Conservation (phyloP, 176 grass and related monocot genomes). For the Cymbopogon citratus region DNA sequence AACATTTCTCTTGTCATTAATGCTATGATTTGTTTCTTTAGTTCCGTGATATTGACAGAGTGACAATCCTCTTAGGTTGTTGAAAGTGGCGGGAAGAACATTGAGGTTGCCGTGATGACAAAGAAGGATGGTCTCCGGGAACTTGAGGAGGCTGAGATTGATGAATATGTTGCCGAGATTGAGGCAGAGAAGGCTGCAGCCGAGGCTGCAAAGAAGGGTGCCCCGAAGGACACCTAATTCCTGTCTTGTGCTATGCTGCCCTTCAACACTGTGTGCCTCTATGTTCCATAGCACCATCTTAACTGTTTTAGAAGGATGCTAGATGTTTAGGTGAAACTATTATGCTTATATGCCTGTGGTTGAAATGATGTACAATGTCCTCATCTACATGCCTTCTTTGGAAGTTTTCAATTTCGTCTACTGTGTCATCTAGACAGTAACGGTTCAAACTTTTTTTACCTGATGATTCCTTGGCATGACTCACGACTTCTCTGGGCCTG, state of each 20-base stretch:
- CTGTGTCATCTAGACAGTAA: not conserved
- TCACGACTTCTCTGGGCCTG: not conserved
- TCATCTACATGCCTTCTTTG: not conserved
- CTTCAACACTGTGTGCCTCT: not conserved
- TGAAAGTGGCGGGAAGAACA: conserved; percentile 79
- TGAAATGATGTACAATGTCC: not conserved
- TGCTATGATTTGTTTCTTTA: not conserved
- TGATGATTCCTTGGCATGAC: not conserved
- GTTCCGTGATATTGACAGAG: not conserved
- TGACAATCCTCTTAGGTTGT: conserved; percentile 46
- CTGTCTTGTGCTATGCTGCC: not conserved
- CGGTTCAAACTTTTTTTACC: not conserved
- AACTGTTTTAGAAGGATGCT: conserved; percentile 27
- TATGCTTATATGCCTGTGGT: not conserved
- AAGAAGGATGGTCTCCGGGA: conserved; percentile 47
- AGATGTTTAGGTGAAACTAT: conserved; percentile 20
- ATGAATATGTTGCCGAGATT: conserved; percentile 76
- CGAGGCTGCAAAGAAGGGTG: conserved; percentile 71
- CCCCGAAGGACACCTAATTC: conserved; percentile 39
- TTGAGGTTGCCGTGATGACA: conserved; percentile 65
- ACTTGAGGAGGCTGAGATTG: conserved; percentile 68
- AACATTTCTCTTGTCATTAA: not conserved
- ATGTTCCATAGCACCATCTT: not conserved
- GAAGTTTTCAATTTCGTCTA: not conserved
- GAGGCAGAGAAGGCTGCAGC: conserved; percentile 89